A percentile compares a stretch with the other conserved stretches of the same genome.
These are phyloP conservation scores for Lasiodiplodia gonubiensis DNA, from an alignment of 2,329 filamentous ascomycete genomes.

Conservation along the genomic window DNA sequence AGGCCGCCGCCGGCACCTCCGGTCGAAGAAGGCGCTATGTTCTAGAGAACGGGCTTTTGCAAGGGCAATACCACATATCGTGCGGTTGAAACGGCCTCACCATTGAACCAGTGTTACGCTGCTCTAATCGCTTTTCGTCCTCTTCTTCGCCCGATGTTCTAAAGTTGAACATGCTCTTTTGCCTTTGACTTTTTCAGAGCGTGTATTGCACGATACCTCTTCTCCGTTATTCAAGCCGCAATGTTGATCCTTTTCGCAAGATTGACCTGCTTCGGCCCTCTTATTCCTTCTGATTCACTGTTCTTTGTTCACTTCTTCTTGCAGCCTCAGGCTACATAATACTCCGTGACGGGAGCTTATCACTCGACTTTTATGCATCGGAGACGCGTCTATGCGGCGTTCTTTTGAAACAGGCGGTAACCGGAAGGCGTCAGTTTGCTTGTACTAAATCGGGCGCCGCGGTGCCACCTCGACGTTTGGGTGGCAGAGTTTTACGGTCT, in stretches of 20 bases:
- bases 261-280: not conserved
- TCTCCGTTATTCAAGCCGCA: slow-evolving; percentile 1
- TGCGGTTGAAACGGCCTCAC: not conserved
- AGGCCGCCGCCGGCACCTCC: slow-evolving; percentile 19
- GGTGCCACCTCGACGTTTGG: not conserved
- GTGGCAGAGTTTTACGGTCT: not conserved
- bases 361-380: not conserved
- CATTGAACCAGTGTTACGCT: not conserved
- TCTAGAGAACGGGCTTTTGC: slow-evolving; percentile 11
- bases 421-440: not conserved
- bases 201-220: slow-evolving; percentile 26
- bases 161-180: slow-evolving; percentile 8
- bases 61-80: not conserved
- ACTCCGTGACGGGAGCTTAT: not conserved
- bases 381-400: not conserved
- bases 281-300: not conserved
- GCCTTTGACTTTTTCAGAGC: slow-evolving; percentile 13
- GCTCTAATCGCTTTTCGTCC: not conserved
- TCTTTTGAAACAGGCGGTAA: not conserved
- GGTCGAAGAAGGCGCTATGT: slow-evolving; percentile 29
- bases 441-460: not conserved
- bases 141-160: slow-evolving; percentile 11
- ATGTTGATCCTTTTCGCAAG: not conserved
- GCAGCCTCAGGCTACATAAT: not conserved
- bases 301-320: not conserved